Base-by-base conservation (phyloP, 1,139 yeast genomes). In the Hyphopichia pseudoburtonii region DNA sequence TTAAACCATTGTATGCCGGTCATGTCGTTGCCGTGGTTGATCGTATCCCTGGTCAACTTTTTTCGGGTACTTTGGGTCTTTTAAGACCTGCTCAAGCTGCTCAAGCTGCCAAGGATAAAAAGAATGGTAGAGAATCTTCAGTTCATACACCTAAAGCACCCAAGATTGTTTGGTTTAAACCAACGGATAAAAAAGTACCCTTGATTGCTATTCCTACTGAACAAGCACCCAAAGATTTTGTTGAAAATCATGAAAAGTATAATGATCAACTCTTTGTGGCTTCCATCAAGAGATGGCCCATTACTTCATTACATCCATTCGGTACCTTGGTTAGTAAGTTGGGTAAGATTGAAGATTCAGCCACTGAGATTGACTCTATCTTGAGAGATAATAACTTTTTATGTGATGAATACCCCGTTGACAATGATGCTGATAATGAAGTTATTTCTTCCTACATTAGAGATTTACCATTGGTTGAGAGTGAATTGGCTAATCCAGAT, bases 21-120 rank as follows among this genome's bases (percentile, higher is more conserved):
- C 98, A 92, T 56, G 96, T 92, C 41, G 97, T 92, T 44, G 98
- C 98, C 1, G 96, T 92, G 17, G 86, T 92, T 50, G 98, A 92
- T 59, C 84, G 98, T 60, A 89, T 92, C 42, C 96, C 97, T 0
- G 97, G 97, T 15, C 98, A 92, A 62, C 73, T 90, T 46, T 92
- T 92, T 57, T 80, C 92, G 19, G 97, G 98, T 47, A 89, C 97
- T 17, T 71, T 92, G 44, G 97, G 97, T 0, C 70, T 92, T 37
- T 76, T 92, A 47, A 81, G 98, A 61, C 98, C 98, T 5, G 92
- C 97, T 3, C 96, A 94, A 55, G 97, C 95, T 44, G 89, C 95
- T 3, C 87, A 87, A 48, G 87, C 85, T 43, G 88, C 86, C 33
- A 80, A 80, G 48, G 86, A 82, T 56, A 80, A 76, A 43, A 80